These are phyloP conservation scores for Poa pratensis DNA, from an alignment of 176 grass and related monocot genomes.

Conservation along the genomic window DNA sequence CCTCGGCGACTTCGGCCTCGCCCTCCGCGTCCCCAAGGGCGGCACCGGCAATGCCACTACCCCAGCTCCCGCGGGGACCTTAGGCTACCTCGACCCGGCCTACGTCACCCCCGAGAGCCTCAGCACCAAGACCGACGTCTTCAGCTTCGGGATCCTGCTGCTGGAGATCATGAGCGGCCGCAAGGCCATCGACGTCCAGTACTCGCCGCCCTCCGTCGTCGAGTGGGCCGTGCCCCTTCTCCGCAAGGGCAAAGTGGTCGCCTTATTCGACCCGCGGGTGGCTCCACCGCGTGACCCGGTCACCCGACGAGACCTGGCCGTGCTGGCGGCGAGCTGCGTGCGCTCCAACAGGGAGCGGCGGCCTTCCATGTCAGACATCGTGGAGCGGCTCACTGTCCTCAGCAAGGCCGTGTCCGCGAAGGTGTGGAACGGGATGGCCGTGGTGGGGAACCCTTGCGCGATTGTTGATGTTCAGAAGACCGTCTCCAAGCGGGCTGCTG, in stretches of 20 bases:
- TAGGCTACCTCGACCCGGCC: constrained; percentile 93
- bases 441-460: constrained; percentile 86
- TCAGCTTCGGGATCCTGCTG: constrained; percentile 98
- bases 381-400: constrained; percentile 61
- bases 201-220: constrained; percentile 93
- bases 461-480: constrained; percentile 84
- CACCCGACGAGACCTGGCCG: constrained; percentile 66
- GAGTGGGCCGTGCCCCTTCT: constrained; percentile 96
- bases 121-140: constrained; percentile 99
- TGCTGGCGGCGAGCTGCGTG: constrained; percentile 81
- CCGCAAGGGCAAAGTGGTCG: constrained; percentile 68
- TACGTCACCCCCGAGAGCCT: constrained; percentile 95
- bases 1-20: constrained; percentile 93
- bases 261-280: constrained; percentile 83
- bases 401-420: constrained; percentile 68
- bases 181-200: constrained; percentile 91
- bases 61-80: constrained; percentile 77
- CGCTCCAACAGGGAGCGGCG: constrained; percentile 76
- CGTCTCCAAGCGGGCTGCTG: constrained; percentile 55
- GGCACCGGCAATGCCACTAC: constrained; percentile 32
- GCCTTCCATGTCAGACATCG: constrained; percentile 84
- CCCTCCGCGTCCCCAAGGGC: constrained; percentile 55
- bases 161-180: constrained; percentile 98
- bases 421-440: constrained; percentile 77
- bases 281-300: constrained; percentile 60